Base-by-base conservation (phyloP, 176 grass and related monocot genomes). In the Aegilops longissima region DNA sequence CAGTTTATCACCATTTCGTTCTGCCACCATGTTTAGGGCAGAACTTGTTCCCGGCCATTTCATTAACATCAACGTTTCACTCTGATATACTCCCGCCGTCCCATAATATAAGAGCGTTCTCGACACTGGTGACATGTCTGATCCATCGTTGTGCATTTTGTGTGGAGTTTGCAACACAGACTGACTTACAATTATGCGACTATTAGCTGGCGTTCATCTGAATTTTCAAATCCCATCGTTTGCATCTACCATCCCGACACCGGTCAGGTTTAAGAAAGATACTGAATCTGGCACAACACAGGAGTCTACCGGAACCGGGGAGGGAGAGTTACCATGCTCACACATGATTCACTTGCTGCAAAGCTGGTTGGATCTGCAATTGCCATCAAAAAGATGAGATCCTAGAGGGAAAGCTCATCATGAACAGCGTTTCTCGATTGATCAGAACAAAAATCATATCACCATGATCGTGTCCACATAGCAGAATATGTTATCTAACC, bases 401-500 rank as follows among this genome's bases (percentile, higher is more conserved):
- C 54, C 3, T 10, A 11, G 1, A 66, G 17, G 12, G 44, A 49
- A 71, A 20, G 6, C 14, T 21, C 21, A 70, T 23, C 21, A 35
- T 80, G 12, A 75, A 71, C 4, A 56, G 12, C 8, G 25, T 73
- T 24, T 42, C 38, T 31, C n/a, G n/a, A 73, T 44, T 11, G 24
- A 78, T 36, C 38, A 8, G 69, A 91, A 81, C 49, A 76, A 76
- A 76, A 76, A 29, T 61, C 29, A 29, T 33, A 18, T 17, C 56
- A 1, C 17, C 67, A 74, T 2, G 4, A 23, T 14, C 8, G 21
- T n/a, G 80, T 75, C 40, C 68, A 80, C 81, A 76, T 51, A 84
- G 20, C 34, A 69, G 10, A 58, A 44, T 5, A 42, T 25, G 59
- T 76, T 10, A 80, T 52, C 51, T 84, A 90, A 84, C 82, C 77